phyloP scores from a whole-genome alignment of 768 basidiomycete species.

The Suillus alpinus region DNA sequence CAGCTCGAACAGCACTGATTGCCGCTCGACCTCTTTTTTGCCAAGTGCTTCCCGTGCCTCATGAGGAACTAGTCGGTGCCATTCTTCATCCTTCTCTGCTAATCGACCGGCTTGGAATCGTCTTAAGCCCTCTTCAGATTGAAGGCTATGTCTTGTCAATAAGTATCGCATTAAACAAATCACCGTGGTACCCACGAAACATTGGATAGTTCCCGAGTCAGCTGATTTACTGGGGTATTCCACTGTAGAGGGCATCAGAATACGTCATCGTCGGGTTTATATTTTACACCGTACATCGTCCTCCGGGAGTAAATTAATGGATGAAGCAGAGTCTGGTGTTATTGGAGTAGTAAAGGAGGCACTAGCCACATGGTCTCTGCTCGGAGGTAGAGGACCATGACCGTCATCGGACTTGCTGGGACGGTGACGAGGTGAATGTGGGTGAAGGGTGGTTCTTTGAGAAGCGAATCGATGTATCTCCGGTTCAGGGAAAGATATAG shows the following conservation, averaged over 20 bases:
- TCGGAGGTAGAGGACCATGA: constrained; percentile 8
- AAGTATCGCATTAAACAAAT: background rate
- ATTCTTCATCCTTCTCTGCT: constrained; percentile 70
- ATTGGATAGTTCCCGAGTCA: constrained; percentile 34
- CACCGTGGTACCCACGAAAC: constrained; percentile 35
- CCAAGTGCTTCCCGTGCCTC: constrained; percentile 69
- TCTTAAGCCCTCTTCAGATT: constrained; percentile 59
- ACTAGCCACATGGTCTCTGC: constrained; percentile 17
- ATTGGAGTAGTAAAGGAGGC: constrained; percentile 35
- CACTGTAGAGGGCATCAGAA: constrained; percentile 26
- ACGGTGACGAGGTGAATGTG: constrained; percentile 32
- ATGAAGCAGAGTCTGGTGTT: constrained; percentile 32
- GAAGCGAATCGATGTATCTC: constrained; percentile 49
- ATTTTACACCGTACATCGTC: constrained; percentile 33
- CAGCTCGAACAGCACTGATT: constrained; percentile 85
- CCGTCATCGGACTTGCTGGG: constrained; percentile 40
- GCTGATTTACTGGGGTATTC: constrained; percentile 21
- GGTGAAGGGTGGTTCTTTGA: constrained; percentile 26
- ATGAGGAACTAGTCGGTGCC: constrained; percentile 77
- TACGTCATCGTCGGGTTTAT: constrained; percentile 8
- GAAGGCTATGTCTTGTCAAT: constrained; percentile 40
- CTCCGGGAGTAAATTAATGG: constrained; percentile 26
- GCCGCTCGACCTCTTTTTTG: constrained; percentile 77
- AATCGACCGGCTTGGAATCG: constrained; percentile 69
- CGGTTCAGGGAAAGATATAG: constrained; percentile 50